A percentile compares a stretch with the other conserved stretches of the same genome.
These are phyloP conservation scores for Phytophthora agathidicida DNA, from an alignment of 352 stramenopile species.

Conservation along the genomic window DNA sequence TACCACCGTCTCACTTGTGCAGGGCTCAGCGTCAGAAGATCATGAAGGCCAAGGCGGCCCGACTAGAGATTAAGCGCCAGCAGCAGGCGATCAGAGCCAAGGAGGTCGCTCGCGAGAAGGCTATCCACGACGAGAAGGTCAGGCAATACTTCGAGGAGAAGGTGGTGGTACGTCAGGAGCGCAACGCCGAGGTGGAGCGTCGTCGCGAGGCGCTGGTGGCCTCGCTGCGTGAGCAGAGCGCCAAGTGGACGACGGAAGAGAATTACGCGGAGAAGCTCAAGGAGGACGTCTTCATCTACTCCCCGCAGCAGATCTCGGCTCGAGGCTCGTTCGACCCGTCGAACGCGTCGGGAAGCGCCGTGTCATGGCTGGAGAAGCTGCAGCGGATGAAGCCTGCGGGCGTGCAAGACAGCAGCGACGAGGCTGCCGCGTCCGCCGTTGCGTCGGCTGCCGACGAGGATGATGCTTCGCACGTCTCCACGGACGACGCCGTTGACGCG, in stretches of 20 bases:
- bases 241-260: constrained; percentile 72
- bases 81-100: constrained; percentile 83
- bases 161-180: constrained; percentile 69
- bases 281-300: constrained; percentile 88
- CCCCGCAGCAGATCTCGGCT: constrained; percentile 70
- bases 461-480: constrained; percentile 3
- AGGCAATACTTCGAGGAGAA: constrained; percentile 84
- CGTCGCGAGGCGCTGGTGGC: constrained; percentile 74
- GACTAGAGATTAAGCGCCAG: constrained; percentile 89
- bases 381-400: constrained; percentile 87
- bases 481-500: constrained; percentile 10
- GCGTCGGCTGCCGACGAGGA: constrained; percentile 35
- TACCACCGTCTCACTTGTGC: neutral
- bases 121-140: constrained; percentile 78
- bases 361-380: constrained; percentile 89
- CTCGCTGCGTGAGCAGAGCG: constrained; percentile 63
- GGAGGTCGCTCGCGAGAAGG: constrained; percentile 84
- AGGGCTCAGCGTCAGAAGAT: constrained; percentile 83
- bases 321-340: constrained; percentile 75
- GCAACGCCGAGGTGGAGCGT: constrained; percentile 62
- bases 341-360: constrained; percentile 65
- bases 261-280: constrained; percentile 83
- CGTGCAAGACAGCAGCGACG: constrained; percentile 39
- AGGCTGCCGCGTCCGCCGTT: constrained; percentile 29
- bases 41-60: constrained; percentile 87